A percentile compares a stretch with the other conserved stretches of the same genome.
Conservation (phyloP, 768 basidiomycete genomes). For the Lanmaoa rubissima region DNA sequence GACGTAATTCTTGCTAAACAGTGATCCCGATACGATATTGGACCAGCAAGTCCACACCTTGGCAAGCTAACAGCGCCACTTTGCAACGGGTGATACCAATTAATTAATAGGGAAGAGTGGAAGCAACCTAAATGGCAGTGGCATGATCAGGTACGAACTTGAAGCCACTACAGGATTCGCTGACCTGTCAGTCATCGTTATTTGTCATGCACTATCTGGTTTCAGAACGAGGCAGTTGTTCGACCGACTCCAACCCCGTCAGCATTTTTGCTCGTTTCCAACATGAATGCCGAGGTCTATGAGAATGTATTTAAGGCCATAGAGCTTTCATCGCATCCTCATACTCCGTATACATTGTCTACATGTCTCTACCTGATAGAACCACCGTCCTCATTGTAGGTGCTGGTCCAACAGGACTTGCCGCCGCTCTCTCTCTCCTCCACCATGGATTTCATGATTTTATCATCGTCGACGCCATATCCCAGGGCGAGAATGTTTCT, state of each 20-base stretch:
- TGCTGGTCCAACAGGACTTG: conserved; percentile 49
- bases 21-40: no score
- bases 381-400: conserved; percentile 50
- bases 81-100: no score
- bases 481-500: conserved; percentile 36
- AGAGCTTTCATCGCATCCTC: neutral
- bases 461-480: conserved; percentile 41
- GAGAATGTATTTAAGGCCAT: neutral
- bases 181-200: neutral
- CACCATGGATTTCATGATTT: conserved; percentile 42
- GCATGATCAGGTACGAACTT: neutral
- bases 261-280: neutral
- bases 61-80: no score
- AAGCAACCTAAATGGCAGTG: no score
- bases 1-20: neutral
- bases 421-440: conserved; percentile 44
- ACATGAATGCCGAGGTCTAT: neutral
- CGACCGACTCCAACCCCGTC: neutral
- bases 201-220: neutral
- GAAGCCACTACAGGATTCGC: no score
- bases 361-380: conserved; percentile 30
- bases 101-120: no score
- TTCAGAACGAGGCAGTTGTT: neutral
- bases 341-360: neutral
- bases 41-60: no score